Conservation (phyloP, 441 rosid species). For the Adansonia grandidieri region DNA sequence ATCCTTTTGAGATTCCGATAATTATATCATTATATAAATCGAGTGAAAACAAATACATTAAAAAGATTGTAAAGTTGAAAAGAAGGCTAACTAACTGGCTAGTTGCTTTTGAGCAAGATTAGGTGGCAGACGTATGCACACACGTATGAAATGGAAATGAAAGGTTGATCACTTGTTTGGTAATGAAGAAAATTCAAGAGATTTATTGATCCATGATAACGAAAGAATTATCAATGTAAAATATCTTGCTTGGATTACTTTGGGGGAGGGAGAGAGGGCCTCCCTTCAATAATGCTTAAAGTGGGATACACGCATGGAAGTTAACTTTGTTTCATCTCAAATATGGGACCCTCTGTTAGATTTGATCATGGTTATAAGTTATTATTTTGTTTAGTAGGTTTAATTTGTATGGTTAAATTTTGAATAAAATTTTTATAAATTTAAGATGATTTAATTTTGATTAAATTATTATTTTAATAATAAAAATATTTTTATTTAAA, state of each 20-base stretch:
- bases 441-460: no score
- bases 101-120: not conserved
- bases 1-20: not conserved
- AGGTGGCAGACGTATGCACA: not conserved
- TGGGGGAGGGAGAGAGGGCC: conserved; percentile 24
- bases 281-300: conserved; percentile 35
- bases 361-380: no score
- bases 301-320: conserved; percentile 31
- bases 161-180: not conserved
- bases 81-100: not conserved
- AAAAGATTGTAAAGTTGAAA: not conserved
- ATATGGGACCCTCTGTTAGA: conserved; percentile 15
- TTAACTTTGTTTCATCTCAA: conserved; percentile 12
- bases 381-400: no score
- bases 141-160: conserved; percentile 3
- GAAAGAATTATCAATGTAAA: conserved; percentile 25
- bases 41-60: not conserved
- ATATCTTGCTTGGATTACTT: conserved; percentile 29
- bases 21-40: not conserved
- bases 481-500: no score
- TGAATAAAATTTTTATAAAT: no score
- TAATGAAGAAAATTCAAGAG: conserved; percentile 9
- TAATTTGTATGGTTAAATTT: no score
- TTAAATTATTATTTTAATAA: no score
- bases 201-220: conserved; percentile 17